Evolutionary conservation across 1,139 yeast species (phyloP).

Genomic region (Yueomyces sp.): DNA sequence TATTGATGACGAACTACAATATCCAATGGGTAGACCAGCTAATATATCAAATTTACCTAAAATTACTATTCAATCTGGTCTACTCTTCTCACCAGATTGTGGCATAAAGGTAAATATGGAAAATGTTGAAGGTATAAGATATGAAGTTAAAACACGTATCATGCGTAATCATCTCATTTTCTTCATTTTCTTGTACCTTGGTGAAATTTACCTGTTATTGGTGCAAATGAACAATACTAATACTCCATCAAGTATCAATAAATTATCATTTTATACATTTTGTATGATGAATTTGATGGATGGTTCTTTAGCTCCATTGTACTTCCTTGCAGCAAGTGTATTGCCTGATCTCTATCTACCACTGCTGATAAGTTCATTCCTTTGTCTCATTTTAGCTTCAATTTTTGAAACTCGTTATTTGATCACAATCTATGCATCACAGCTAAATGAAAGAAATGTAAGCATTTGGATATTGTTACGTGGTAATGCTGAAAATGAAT

Average conservation of each 20-base stretch:
- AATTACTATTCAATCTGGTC: slow-evolving; percentile 39
- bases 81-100: slow-evolving; percentile 83
- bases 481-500: slow-evolving; percentile 9
- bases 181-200: slow-evolving; percentile 35
- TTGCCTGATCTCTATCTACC: slow-evolving; percentile 49
- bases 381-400: slow-evolving; percentile 57
- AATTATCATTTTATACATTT: slow-evolving; percentile 54
- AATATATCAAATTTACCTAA: slow-evolving; percentile 38
- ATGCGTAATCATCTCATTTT: slow-evolving; percentile 35
- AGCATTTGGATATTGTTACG: slow-evolving; percentile 15
- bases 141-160: slow-evolving; percentile 35
- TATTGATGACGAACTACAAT: slow-evolving; percentile 58
- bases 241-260: slow-evolving; percentile 69
- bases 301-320: slow-evolving; percentile 51
- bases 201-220: slow-evolving; percentile 38
- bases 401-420: slow-evolving; percentile 70
- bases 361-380: slow-evolving; percentile 55
- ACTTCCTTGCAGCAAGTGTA: slow-evolving; percentile 46
- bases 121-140: slow-evolving; percentile 42
- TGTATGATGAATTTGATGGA: slow-evolving; percentile 48
- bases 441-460: slow-evolving; percentile 44
- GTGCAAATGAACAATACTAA: slow-evolving; percentile 58
- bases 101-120: slow-evolving; percentile 41
- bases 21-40: slow-evolving; percentile 71
- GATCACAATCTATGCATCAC: slow-evolving; percentile 57